Evolutionary conservation across 768 basidiomycete species (phyloP).

Genomic region (Phallus indusiatus): DNA sequence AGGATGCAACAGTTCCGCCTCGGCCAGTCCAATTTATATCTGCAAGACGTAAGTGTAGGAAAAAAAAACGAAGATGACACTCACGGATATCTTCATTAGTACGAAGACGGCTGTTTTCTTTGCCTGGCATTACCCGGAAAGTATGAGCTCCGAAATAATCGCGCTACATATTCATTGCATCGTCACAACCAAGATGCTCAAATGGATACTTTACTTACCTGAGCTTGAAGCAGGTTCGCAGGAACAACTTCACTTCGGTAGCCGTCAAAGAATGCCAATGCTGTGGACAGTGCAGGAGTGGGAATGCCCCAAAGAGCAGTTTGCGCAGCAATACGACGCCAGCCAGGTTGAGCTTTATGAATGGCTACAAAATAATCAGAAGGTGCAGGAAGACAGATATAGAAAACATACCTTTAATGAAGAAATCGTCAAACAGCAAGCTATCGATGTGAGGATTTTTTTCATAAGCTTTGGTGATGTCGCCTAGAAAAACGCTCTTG

Average conservation of each 20-base stretch:
- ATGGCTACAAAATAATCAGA: slow-evolving; percentile 43
- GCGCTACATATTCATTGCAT: slow-evolving; percentile 39
- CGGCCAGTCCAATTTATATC: slow-evolving; percentile 99
- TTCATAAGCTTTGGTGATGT: slow-evolving; percentile 84
- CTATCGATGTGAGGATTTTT: slow-evolving; percentile 83
- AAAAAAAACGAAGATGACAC: slow-evolving; percentile 23
- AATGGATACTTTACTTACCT: slow-evolving; percentile 36
- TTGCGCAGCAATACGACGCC: slow-evolving; percentile 95
- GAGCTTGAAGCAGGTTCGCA: slow-evolving; percentile 90
- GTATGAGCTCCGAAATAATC: slow-evolving; percentile 99
- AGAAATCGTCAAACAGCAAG: slow-evolving; percentile 93
- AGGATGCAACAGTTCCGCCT: slow-evolving; percentile 89
- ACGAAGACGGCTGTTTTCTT: slow-evolving; percentile 78
- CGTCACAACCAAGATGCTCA: neutral
- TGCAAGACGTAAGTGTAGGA: slow-evolving; percentile 19
- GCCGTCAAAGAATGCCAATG: slow-evolving; percentile 97
- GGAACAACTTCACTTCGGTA: slow-evolving; percentile 94
- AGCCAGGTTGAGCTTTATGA: slow-evolving; percentile 92
- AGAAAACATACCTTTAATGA: slow-evolving; percentile 65
- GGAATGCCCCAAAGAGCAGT: slow-evolving; percentile 97
- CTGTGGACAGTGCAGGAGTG: slow-evolving; percentile 95
- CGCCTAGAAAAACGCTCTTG: slow-evolving; percentile 85
- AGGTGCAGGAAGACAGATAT: neutral
- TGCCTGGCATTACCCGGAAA: slow-evolving; percentile 87
- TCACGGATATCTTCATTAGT: slow-evolving; percentile 79